Percentiles rank a stretch among this genome's conserved stretches.
phyloP scores from a whole-genome alignment of 176 grass and related monocot genomes.

The Oryza coarctata region DNA sequence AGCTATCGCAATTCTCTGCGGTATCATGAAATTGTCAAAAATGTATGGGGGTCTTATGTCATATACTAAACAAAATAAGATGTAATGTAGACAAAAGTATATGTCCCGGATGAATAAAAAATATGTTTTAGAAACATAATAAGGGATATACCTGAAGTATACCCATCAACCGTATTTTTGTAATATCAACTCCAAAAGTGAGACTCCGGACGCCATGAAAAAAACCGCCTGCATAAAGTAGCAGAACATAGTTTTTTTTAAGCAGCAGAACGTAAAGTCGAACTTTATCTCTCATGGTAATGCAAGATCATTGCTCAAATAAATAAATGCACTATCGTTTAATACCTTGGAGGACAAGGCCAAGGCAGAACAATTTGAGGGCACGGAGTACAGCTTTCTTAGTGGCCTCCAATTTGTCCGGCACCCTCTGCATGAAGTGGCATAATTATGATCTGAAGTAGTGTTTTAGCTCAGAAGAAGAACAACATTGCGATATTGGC shows the following conservation, averaged over 20 bases:
- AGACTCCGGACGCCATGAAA: conserved; percentile 57
- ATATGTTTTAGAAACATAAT: too few species aligned
- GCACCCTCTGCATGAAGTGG: conserved; percentile 45
- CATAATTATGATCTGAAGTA: not conserved
- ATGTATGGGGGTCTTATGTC: not conserved
- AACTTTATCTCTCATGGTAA: not conserved
- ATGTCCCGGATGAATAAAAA: too few species aligned
- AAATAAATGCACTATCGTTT: not conserved
- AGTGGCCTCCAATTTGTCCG: conserved; percentile 46
- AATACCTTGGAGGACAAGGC: conserved; percentile 69
- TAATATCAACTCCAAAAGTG: conserved; percentile 59
- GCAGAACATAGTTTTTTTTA: not conserved
- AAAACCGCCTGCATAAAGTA: conserved; percentile 46
- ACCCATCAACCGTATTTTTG: conserved; percentile 41
- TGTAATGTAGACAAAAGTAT: not conserved
- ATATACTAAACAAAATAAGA: not conserved
- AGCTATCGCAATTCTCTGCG: conserved; percentile 70
- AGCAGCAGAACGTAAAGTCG: not conserved
- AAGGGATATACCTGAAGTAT: conserved; percentile 32
- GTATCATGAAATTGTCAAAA: not conserved
- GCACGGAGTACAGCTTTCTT: conserved; percentile 61
- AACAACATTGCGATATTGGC: not conserved
- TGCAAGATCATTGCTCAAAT: not conserved
- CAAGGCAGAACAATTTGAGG: conserved; percentile 56
- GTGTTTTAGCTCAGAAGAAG: not conserved